Evolutionary conservation across 495 filamentous ascomycete species (phyloP), one percentile per base, ranked within the genome.

Genomic region (Aspergillus sclerotiicarbonarius): DNA sequence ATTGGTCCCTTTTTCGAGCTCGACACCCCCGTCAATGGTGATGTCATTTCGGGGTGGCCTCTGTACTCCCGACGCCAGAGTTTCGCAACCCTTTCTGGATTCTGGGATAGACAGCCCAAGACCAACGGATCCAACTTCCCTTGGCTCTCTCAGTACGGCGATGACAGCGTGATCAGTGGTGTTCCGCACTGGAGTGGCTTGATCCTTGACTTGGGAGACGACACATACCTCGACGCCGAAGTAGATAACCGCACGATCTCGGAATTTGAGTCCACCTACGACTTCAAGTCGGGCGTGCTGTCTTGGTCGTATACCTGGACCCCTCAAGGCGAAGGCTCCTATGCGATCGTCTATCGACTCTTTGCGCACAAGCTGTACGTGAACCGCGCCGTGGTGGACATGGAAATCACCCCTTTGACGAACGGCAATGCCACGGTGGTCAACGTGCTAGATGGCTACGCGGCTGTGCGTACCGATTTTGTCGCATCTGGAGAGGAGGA

Each of bases 11-110:
- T 90, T 71, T 90, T 89, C 64, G 87, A 89, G 58, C 62, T 81
- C 12, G 87, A 89, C 67, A 71, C 70, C 5, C 74, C 73, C 0
- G 70, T 72, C 4, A 69, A 77, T 44, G 72, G 71, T 15, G 78
- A 81, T 53, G 80, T 80, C 25, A 85, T 86, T 66, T 88, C 83
- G 61, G 89, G 88, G 6, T 92, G 89, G 89, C 89, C 89, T 7
- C 68, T 92, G 15, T 90, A 84, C 71, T 76, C 84, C 46, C 66
- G 77, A 8, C 76, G 89, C 13, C 85, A 90, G 64, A 82, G 85
- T 1, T 90, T 92, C 67, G 84, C 86, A 4, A 90, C 88, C 0
- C 82, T 92, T 54, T 80, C 84, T 39, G 89, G 89, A 0, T 92
- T 92, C 68, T 91, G 80, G 57, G 80, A 91, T 58, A 68, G 73